These are phyloP conservation scores for Globisporangium emineosum DNA, from an alignment of 352 stramenopile genomes.

Conservation along the genomic window DNA sequence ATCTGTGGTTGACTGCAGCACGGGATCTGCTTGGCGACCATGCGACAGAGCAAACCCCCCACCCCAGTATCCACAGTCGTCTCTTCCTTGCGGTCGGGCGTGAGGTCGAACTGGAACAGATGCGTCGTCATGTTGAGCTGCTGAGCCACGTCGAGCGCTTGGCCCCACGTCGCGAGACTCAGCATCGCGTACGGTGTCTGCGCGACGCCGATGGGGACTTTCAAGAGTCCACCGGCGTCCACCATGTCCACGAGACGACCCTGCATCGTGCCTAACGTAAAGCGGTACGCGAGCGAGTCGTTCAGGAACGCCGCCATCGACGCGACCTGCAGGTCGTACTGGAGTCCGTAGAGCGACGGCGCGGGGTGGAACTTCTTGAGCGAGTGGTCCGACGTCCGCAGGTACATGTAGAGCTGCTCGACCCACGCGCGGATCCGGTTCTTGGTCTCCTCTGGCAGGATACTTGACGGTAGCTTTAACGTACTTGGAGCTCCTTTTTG, in stretches of 20 bases:
- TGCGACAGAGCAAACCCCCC: constrained; percentile 36
- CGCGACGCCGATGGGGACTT: constrained; percentile 25
- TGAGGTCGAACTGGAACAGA: constrained; percentile 47
- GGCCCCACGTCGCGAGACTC: constrained; percentile 28
- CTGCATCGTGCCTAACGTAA: constrained; percentile 43
- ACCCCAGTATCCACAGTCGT: constrained; percentile 23
- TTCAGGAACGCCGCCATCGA: constrained; percentile 43
- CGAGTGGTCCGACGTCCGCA: constrained; percentile 22
- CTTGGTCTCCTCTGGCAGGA: constrained; percentile 4
- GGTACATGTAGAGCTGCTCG: constrained; percentile 21
- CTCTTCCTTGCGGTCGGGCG: constrained; percentile 26
- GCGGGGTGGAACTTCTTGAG: constrained; percentile 27
- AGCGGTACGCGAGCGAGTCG: constrained; percentile 32
- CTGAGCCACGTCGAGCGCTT: constrained; percentile 26
- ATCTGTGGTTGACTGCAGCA: constrained; percentile 27
- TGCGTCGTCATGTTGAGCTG: constrained; percentile 34
- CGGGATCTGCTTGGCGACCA: constrained; percentile 33
- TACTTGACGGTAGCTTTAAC: background rate
- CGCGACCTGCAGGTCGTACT: constrained; percentile 48
- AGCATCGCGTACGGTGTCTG: constrained; percentile 30
- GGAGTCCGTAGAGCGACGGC: constrained; percentile 31
- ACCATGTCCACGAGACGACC: constrained; percentile 43
- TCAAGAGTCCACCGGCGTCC: constrained; percentile 28
- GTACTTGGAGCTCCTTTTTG: background rate
- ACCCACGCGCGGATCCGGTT: constrained; percentile 24